Evolutionary conservation across 2,329 filamentous ascomycete species (phyloP), one percentile per base, ranked within the genome.

Genomic region (Berkeleyomyces rouxiae): DNA sequence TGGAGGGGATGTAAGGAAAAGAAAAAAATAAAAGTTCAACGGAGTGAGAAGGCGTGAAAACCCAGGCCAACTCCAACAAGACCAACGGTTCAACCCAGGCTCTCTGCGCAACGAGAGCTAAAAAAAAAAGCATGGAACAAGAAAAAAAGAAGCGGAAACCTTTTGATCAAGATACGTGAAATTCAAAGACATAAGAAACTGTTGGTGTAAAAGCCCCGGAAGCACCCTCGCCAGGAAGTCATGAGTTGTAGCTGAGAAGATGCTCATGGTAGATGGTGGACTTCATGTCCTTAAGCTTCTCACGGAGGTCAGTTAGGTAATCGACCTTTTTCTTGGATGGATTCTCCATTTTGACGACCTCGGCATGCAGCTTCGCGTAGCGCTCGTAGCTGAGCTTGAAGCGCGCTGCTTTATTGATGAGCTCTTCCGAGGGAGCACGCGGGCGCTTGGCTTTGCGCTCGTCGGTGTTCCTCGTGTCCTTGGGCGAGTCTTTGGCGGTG

Each of bases 341-440:
- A 59, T 81, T 75, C 44, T 76, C 74, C 66, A 79, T 68, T 4
- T 70, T 75, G 16, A 73, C 72, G 64, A 86, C 76, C 71, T 84
- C 78, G 64, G 76, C 71, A 68, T 85, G 82, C 53, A 85, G 72
- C 10, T 75, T 70, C 68, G 79, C 75, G 69, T 86, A 85, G 64
- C 77, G 77, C 61, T 78, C 74, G 68, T 85, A 85, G 66, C 68
- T 79, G 55, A 71, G 68, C 70, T 81, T 80, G 73, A 84, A 86
- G 65, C 71, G 75, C 65, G 75, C 73, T 16, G 83, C 82, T 67
- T 80, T 76, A 64, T 75, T 70, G 61, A 84, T 70, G 3, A 83
- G 71, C 13, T 81, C 78, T 36, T 65, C 57, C 42, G 60, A 44
- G 51, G 43, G 43, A 4, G 68, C 67, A 51, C 67, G 68, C 40